Conservation (phyloP, 2,329 filamentous ascomycete species). For the Ilyonectria sp. region DNA sequence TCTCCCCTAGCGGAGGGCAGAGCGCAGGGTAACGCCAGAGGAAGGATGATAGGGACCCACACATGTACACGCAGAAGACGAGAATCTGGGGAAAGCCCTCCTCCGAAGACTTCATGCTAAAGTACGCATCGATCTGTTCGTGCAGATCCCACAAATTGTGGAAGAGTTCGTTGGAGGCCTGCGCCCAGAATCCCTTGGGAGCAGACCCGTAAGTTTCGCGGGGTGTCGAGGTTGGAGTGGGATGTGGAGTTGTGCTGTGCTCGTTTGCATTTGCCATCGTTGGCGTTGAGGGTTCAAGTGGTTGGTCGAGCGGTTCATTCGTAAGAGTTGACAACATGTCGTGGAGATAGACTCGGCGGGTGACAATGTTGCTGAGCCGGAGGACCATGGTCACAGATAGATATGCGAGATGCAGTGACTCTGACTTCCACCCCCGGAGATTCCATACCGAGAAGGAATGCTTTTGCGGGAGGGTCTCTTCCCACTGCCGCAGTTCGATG, state of each 20-base stretch:
- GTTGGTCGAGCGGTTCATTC: slow-evolving; percentile 12
- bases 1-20: slow-evolving; percentile 44
- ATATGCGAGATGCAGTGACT: slow-evolving; percentile 54
- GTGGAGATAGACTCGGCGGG: slow-evolving; percentile 53
- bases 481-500: slow-evolving; percentile 45
- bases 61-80: slow-evolving; percentile 59
- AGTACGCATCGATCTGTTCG: slow-evolving; percentile 55
- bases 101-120: slow-evolving; percentile 45
- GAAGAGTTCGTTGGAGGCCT: slow-evolving; percentile 53
- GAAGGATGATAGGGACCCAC: slow-evolving; percentile 54
- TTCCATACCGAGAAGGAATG: slow-evolving; percentile 56
- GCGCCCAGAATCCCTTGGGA: slow-evolving; percentile 46
- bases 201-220: slow-evolving; percentile 31
- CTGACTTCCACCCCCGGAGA: slow-evolving; percentile 53
- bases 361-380: slow-evolving; percentile 55
- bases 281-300: slow-evolving; percentile 28
- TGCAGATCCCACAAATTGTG: slow-evolving; percentile 53
- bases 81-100: slow-evolving; percentile 55
- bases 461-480: slow-evolving; percentile 48
- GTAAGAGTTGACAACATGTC: slow-evolving; percentile 44
- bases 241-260: slow-evolving; percentile 10
- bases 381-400: slow-evolving; percentile 54
- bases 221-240: slow-evolving; percentile 14
- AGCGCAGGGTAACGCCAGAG: slow-evolving; percentile 50
- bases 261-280: slow-evolving; percentile 39